Evolutionary conservation across 768 basidiomycete species (phyloP).

Genomic region (Rhodotorula toruloides): DNA sequence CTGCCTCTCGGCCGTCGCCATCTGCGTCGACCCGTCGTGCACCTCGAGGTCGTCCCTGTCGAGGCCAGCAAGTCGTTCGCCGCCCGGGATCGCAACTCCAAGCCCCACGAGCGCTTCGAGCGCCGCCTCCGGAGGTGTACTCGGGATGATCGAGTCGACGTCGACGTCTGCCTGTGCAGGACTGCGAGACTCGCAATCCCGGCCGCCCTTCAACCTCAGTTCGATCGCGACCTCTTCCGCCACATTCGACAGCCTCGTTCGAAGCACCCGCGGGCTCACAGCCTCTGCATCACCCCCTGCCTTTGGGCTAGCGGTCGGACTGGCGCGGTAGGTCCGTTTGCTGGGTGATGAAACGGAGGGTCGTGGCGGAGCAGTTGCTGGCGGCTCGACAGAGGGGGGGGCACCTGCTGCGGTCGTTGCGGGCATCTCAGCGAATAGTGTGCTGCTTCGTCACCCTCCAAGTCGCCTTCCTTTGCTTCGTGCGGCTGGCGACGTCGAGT

Average conservation of each 20-base stretch:
- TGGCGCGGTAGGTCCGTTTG: neutral
- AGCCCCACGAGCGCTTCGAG: neutral
- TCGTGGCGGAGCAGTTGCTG: neutral
- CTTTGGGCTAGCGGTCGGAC: slow-evolving; percentile 1
- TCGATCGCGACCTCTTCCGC: neutral
- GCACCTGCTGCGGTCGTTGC: neutral
- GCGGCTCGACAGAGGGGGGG: neutral
- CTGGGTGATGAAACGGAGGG: neutral
- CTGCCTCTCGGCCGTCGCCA: slow-evolving; percentile 17
- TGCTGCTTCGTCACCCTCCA: no score
- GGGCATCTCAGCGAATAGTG: no score
- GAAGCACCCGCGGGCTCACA: slow-evolving; percentile 10
- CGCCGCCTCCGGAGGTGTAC: slow-evolving; percentile 13
- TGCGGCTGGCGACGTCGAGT: neutral
- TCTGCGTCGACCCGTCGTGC: slow-evolving; percentile 15
- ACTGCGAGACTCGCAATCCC: no score
- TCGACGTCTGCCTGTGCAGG: no score
- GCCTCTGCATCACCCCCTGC: neutral
- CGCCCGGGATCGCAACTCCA: neutral
- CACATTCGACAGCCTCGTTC: slow-evolving; percentile 13
- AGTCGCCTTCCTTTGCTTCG: no score
- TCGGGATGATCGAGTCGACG: slow-evolving; percentile 19
- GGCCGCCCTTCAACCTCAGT: no score
- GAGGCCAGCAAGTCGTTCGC: neutral
- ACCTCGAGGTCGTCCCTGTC: neutral